phyloP scores from a whole-genome alignment of 805 yeast species.

The Barnettozyma sucrosica region DNA sequence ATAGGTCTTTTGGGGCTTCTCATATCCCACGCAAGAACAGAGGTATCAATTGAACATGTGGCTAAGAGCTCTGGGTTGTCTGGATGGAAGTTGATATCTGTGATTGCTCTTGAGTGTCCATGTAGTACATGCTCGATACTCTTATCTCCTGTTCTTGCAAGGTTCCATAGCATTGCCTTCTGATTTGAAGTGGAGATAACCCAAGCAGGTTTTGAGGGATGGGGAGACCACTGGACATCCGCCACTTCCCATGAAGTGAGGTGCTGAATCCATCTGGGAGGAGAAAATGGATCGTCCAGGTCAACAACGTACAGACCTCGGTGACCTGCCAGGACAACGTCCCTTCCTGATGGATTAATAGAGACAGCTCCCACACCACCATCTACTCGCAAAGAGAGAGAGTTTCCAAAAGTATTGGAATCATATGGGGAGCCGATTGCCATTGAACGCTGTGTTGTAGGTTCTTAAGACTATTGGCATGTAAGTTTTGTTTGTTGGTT shows the following conservation, averaged over 20 bases:
- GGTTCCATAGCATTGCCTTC: conserved; percentile 92
- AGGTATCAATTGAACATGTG: conserved; percentile 90
- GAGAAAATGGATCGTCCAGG: conserved; percentile 89
- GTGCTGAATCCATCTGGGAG: conserved; percentile 92
- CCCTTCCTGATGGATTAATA: conserved; percentile 83
- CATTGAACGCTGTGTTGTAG: neutral
- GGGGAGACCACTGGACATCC: conserved; percentile 98
- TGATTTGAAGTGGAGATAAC: conserved; percentile 92
- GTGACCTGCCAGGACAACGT: conserved; percentile 81
- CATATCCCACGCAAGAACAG: conserved; percentile 86
- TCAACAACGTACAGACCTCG: conserved; percentile 87
- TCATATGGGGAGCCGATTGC: conserved; percentile 26
- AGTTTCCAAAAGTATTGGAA: conserved; percentile 69
- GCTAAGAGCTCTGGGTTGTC: conserved; percentile 81
- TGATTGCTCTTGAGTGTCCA: conserved; percentile 87
- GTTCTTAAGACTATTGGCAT: neutral
- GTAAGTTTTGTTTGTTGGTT: no score
- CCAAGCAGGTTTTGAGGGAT: conserved; percentile 79
- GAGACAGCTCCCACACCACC: conserved; percentile 91
- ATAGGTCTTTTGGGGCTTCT: conserved; percentile 72
- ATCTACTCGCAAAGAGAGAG: conserved; percentile 80
- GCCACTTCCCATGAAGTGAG: conserved; percentile 97
- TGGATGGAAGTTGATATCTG: conserved; percentile 92
- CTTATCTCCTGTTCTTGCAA: conserved; percentile 57
- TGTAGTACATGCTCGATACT: conserved; percentile 88